A percentile compares a stretch with the other conserved stretches of the same genome.
These are phyloP conservation scores for Boletus pseudopeckii DNA, from an alignment of 768 basidiomycete genomes.

Conservation along the genomic window DNA sequence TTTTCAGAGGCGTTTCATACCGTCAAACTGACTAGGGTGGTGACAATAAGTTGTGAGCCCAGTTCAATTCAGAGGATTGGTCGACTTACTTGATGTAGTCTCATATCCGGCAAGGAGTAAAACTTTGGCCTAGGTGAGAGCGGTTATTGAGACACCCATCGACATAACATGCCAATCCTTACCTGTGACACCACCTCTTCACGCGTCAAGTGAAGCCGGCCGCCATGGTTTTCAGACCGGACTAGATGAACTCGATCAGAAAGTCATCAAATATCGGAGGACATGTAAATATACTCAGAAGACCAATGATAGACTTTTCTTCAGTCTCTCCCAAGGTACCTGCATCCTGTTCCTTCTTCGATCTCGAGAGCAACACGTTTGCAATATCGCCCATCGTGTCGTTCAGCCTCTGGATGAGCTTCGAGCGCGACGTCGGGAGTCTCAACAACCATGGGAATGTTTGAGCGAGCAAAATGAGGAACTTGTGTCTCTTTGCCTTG, in stretches of 20 bases:
- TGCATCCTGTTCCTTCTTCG: conserved; percentile 33
- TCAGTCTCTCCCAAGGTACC: conserved; percentile 25
- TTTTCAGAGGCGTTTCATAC: neutral
- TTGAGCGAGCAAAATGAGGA: conserved; percentile 25
- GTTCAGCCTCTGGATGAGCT: conserved; percentile 25
- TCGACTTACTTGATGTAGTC: no score
- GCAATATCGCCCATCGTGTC: conserved; percentile 34
- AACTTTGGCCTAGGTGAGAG: conserved; percentile 24
- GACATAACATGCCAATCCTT: neutral
- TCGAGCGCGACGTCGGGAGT: conserved; percentile 31
- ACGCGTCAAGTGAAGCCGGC: conserved; percentile 32
- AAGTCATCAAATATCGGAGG: neutral
- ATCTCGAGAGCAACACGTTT: conserved; percentile 29
- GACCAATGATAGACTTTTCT: conserved; percentile 38
- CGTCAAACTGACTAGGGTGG: conserved; percentile 9
- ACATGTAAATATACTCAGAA: conserved; percentile 28
- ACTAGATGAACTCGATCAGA: conserved; percentile 23
- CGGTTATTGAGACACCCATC: neutral
- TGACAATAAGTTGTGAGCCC: neutral
- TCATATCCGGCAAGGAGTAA: no score
- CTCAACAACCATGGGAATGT: conserved; percentile 30
- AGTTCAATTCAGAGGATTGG: neutral
- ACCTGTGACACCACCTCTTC: conserved; percentile 42
- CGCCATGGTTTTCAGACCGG: conserved; percentile 32
- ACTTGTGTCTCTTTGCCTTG: conserved; percentile 4